Evolutionary conservation across 192 early-diverging fungal genomes (phyloP), one percentile per base, ranked within the genome.

Genomic region (Coemansia sp.): DNA sequence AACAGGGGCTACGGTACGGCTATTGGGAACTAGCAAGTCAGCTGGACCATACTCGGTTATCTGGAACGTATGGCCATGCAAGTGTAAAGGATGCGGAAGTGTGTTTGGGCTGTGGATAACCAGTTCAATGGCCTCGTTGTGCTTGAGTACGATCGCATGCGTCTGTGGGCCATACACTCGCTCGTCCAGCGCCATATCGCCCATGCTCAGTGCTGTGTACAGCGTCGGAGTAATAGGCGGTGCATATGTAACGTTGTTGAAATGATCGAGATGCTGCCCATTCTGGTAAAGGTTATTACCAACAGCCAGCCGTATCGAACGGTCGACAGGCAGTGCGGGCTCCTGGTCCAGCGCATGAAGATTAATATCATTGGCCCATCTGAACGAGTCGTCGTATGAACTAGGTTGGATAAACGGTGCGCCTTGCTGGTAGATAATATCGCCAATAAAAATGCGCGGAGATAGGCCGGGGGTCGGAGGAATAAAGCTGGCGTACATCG

Each of bases 31-130:
- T 61, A 64, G 84, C 84, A 16, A 41, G 1, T 87, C 83, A 20
- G 92, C 83, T 65, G 68, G 71, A 1, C 77, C 77, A 16, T 64
- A 72, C 55, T 75, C 78, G 22, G 66, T 62, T 10, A 95, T 80
- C 70, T 94, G 90, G 86, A 96, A 96, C 4, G 67, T 65, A 62
- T 94, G 91, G 9, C 93, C 93, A 78, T 96, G 94, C 22, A 94
- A 72, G 79, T 96, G 94, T 74, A 93, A 78, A 47, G 86, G 69
- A 40, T 96, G 94, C n/a, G 74, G 74, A 41, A 89, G 87, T 27
- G 68, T 47, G 64, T 90, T 89, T n/a, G 84, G 62, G 69, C 93
- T 96, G 71, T 85, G 86, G 59, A 94, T 82, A 24, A 84, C 70
- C 43, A 94, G 71, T 69, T 94, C 88, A 29, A 91, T 59, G 38